Evolutionary conservation across 2,329 filamentous ascomycete genomes (phyloP).

Genomic region (Domatiomyces catenatus): DNA sequence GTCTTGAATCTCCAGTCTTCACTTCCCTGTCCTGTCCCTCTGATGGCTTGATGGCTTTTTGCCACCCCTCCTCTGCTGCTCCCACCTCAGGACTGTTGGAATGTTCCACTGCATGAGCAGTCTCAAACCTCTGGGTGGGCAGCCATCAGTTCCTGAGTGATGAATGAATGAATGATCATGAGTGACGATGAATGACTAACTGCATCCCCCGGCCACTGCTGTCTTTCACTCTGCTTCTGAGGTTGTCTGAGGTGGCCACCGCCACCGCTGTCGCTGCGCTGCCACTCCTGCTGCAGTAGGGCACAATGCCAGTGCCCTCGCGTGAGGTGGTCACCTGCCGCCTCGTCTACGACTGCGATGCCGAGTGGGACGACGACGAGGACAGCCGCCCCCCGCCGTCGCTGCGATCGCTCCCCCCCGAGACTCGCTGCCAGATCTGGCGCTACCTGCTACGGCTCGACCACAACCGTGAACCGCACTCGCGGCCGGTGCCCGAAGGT

Average conservation of each 20-base stretch:
- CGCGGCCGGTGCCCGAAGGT: conserved; percentile 6
- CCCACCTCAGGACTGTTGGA: neutral
- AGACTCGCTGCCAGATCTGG: conserved; percentile 11
- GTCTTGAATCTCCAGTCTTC: neutral
- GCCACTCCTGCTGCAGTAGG: neutral
- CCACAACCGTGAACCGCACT: conserved; percentile 9
- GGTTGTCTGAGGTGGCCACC: neutral
- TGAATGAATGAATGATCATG: neutral
- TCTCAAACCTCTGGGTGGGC: neutral
- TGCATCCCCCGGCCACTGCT: neutral
- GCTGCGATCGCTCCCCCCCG: conserved; percentile 8
- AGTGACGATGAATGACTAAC: neutral
- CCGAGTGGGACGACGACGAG: conserved; percentile 2
- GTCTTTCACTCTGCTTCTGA: neutral
- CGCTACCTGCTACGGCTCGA: conserved; percentile 10
- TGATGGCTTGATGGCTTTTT: neutral
- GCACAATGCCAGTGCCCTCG: conserved; percentile 11
- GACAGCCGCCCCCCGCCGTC: neutral
- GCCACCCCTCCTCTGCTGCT: too few relatives aligned
- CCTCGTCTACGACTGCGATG: conserved; percentile 10
- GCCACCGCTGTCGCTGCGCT: too few relatives aligned
- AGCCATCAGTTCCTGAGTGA: neutral
- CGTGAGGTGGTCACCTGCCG: conserved; percentile 11
- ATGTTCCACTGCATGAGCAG: neutral
- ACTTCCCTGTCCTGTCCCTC: neutral